phyloP scores from a whole-genome alignment of 768 basidiomycete genomes.

The Mycena rebaudengoi region DNA sequence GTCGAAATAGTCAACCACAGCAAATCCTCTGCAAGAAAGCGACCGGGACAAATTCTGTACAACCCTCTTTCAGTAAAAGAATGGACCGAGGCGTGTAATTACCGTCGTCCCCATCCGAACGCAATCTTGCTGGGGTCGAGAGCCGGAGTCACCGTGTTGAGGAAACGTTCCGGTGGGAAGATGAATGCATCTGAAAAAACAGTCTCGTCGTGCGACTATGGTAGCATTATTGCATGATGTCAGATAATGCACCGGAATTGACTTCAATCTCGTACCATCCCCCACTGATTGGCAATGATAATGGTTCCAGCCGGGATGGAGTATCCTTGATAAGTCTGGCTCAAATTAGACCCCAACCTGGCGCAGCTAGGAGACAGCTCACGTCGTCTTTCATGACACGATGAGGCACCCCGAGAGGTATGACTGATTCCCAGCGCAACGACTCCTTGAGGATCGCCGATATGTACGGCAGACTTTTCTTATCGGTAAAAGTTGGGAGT shows the following conservation, averaged over 20 bases:
- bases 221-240: slow-evolving; percentile 2
- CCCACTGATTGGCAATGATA: slow-evolving; percentile 28
- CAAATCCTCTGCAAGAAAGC: slow-evolving; percentile 25
- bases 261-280: slow-evolving; percentile 7
- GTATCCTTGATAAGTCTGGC: slow-evolving; percentile 29
- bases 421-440: slow-evolving; percentile 12
- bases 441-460: slow-evolving; percentile 16
- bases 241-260: neutral
- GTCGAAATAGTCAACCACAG: slow-evolving; percentile 21
- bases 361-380: neutral
- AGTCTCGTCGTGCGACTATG: slow-evolving; percentile 35
- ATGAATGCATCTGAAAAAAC: slow-evolving; percentile 35
- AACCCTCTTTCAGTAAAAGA: neutral
- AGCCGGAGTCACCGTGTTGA: neutral
- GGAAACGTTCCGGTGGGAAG: slow-evolving; percentile 40
- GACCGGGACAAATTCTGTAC: slow-evolving; percentile 24
- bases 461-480: slow-evolving; percentile 10
- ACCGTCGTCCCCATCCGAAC: slow-evolving; percentile 34
- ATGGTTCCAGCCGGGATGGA: slow-evolving; percentile 27
- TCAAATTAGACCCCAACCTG: too few species aligned
- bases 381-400: slow-evolving; percentile 22
- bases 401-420: slow-evolving; percentile 21
- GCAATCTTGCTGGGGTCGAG: slow-evolving; percentile 24
- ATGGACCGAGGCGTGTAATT: neutral
- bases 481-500: slow-evolving; percentile 5